Evolutionary conservation across 805 yeast genomes (phyloP).

Genomic region (Torulaspora franciscae): DNA sequence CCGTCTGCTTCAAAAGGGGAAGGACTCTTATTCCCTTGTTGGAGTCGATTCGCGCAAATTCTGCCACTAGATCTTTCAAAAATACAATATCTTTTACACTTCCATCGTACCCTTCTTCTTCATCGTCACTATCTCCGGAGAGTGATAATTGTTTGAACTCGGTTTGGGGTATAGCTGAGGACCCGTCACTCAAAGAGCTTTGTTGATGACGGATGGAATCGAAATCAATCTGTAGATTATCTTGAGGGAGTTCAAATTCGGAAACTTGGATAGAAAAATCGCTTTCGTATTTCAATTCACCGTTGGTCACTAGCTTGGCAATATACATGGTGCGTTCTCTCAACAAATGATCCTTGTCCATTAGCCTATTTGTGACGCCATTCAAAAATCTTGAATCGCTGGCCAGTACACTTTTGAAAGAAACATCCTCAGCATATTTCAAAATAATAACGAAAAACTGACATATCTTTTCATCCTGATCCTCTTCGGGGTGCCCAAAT

Average conservation of each 20-base stretch:
- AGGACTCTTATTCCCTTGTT: slow-evolving; percentile 41
- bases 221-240: slow-evolving; percentile 8
- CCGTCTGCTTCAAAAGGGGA: slow-evolving; percentile 40
- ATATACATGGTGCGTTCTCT: slow-evolving; percentile 36
- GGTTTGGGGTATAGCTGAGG: background rate
- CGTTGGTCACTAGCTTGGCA: slow-evolving; percentile 29
- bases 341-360: slow-evolving; percentile 18
- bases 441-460: slow-evolving; percentile 20
- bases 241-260: slow-evolving; percentile 7
- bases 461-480: slow-evolving; percentile 22
- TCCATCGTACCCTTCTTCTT: slow-evolving; percentile 34
- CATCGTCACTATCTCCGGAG: slow-evolving; percentile 29
- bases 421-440: slow-evolving; percentile 6
- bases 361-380: slow-evolving; percentile 29
- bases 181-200: background rate
- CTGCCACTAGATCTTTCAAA: slow-evolving; percentile 62
- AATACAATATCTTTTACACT: slow-evolving; percentile 57
- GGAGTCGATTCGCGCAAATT: slow-evolving; percentile 44
- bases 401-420: slow-evolving; percentile 14
- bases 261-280: slow-evolving; percentile 24
- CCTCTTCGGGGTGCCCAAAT: slow-evolving; percentile 12
- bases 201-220: background rate
- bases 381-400: slow-evolving; percentile 22
- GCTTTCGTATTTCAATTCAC: slow-evolving; percentile 30
- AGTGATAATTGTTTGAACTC: background rate